Evolutionary conservation across 495 filamentous ascomycete genomes (phyloP).

Genomic region (Penicillium simplicissimum): DNA sequence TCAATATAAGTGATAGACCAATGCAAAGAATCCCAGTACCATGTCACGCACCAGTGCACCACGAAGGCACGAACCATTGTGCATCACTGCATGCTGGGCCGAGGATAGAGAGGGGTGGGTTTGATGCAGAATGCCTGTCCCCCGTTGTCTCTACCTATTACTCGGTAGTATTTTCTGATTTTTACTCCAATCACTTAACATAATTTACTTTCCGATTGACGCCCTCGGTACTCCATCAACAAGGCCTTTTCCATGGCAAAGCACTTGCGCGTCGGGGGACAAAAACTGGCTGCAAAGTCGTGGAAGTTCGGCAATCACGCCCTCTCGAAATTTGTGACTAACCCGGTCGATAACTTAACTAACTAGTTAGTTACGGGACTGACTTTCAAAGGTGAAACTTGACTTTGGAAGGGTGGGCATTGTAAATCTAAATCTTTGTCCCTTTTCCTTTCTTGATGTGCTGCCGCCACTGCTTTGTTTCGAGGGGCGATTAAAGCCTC

Average conservation of each 20-base stretch:
- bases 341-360: no score
- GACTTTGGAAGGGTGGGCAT: not conserved
- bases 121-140: not conserved
- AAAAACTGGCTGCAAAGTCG: conserved; percentile 4
- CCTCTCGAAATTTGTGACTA: conserved; percentile 5
- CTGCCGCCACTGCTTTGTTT: not conserved
- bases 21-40: conserved; percentile 18
- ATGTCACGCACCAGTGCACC: conserved; percentile 20
- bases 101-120: not conserved
- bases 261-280: not conserved
- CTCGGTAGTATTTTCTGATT: no score
- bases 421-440: conserved; percentile 8
- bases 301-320: conserved; percentile 19
- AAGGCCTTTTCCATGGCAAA: not conserved
- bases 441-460: not conserved
- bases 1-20: not conserved
- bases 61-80: not conserved
- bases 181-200: not conserved
- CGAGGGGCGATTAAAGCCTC: conserved; percentile 19
- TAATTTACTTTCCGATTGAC: not conserved
- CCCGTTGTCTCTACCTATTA: no score
- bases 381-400: no score
- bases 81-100: conserved; percentile 1
- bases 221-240: not conserved
- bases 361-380: no score